Evolutionary conservation across 257 asterid species (phyloP), one percentile per base, ranked within the genome.

Genomic region (Fraxinus quadrangulata): DNA sequence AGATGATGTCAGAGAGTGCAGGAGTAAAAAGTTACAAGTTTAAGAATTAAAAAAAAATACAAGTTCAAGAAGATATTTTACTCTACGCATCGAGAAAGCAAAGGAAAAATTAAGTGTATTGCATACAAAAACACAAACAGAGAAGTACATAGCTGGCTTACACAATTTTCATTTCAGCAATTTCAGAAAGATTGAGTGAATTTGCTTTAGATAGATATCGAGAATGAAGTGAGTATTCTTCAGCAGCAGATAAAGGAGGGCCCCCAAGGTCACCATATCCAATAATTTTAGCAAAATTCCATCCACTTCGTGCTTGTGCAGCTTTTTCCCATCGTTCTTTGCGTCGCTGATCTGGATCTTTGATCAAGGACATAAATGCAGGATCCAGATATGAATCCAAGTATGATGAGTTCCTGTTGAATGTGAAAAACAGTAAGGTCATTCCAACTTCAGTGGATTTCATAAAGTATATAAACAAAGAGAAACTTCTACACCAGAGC

Each of bases 151-250:
- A 75, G 67, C 71, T 72, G 66, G 67, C 98, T 89, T 90, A 93
- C 99, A 93, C 89, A 56, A 93, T 93, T 87, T 89, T 95, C 99
- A 93, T 93, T 81, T 95, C 99, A 26, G 93, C 96, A 70, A 93
- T 90, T 72, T 95, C 98, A 42, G 98, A 95, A 75, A 92, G 97
- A 86, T 88, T 91, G 39, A 87, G 87, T 71, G 99, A 90, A 86
- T 90, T 95, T 59, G 98, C 98, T 90, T 93, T 95, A 72, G 98
- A 86, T 63, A 95, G 97, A 87, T 93, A 95, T 90, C 97, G 84
- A 54, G 99, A 91, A 83, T 95, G 99, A 79, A 93, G 93, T 0
- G 98, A 93, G 81, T 91, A 95, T 82, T 93, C 99, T 85, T 93
- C 99, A 36, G 98, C 94, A 68, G 97, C 89, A 40, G 98, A 90